phyloP scores from a whole-genome alignment of 2,329 filamentous ascomycete species.

The Sporothrix dimorphospora region DNA sequence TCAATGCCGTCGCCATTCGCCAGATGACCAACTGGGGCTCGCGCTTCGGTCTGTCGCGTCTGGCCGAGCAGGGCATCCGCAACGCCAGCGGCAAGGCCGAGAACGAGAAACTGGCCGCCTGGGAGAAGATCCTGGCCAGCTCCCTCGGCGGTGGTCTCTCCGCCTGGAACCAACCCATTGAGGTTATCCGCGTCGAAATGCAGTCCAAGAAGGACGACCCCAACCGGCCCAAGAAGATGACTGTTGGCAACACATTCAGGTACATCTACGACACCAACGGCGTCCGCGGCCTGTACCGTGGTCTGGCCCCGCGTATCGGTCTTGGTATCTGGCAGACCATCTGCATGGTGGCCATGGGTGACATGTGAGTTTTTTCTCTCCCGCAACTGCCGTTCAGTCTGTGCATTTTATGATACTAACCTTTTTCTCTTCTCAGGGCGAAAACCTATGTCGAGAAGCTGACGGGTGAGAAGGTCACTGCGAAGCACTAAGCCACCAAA shows the following conservation, averaged over 20 bases:
- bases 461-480: slow-evolving; percentile 65
- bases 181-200: slow-evolving; percentile 99
- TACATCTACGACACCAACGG: slow-evolving; percentile 95
- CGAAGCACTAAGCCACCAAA: slow-evolving; percentile 60
- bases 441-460: slow-evolving; percentile 69
- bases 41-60: slow-evolving; percentile 88
- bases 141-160: slow-evolving; percentile 89
- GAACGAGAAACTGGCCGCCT: slow-evolving; percentile 72
- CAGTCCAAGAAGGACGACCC: slow-evolving; percentile 98
- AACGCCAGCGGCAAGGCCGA: slow-evolving; percentile 76
- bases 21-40: slow-evolving; percentile 99
- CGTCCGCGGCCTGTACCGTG: slow-evolving; percentile 89
- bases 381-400: slow-evolving; percentile 19
- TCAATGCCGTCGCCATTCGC: slow-evolving; percentile 97
- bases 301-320: slow-evolving; percentile 90
- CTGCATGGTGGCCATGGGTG: slow-evolving; percentile 98
- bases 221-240: slow-evolving; percentile 99
- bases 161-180: slow-evolving; percentile 99
- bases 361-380: slow-evolving; percentile 72
- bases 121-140: slow-evolving; percentile 88
- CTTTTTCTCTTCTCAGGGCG: slow-evolving; percentile 51
- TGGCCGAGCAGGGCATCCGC: slow-evolving; percentile 89
- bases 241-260: slow-evolving; percentile 77
- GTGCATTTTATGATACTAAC: slow-evolving; percentile 6
- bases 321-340: slow-evolving; percentile 98